Percentiles rank a stretch among this genome's conserved stretches.
phyloP scores from a whole-genome alignment of 106 monocot genomes.

The Posidonia australis region DNA sequence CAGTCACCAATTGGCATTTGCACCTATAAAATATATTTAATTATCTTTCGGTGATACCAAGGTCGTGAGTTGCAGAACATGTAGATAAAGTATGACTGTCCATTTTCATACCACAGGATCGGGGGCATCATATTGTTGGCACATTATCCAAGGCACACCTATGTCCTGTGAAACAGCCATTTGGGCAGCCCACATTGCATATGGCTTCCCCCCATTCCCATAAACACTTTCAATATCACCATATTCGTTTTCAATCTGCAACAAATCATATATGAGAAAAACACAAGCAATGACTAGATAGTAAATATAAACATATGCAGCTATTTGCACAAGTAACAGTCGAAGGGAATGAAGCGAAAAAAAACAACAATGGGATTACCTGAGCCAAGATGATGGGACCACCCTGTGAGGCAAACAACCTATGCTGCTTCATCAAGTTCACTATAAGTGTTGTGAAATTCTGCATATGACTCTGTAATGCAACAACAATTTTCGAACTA shows the following conservation, averaged over 20 bases:
- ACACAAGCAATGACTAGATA: neutral
- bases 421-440: slow-evolving; percentile 72
- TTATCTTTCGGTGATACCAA: too few species aligned
- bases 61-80: too few species aligned
- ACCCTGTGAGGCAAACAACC: slow-evolving; percentile 78
- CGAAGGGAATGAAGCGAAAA: neutral
- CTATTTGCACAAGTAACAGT: too few species aligned
- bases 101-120: slow-evolving; percentile 69
- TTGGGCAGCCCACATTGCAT: slow-evolving; percentile 94
- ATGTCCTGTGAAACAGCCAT: slow-evolving; percentile 87
- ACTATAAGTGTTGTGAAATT: slow-evolving; percentile 72
- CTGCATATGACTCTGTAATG: slow-evolving; percentile 63
- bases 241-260: slow-evolving; percentile 94
- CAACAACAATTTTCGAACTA: neutral
- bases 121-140: slow-evolving; percentile 95
- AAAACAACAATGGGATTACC: slow-evolving; percentile 18
- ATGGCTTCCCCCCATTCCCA: slow-evolving; percentile 73
- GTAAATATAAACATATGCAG: neutral
- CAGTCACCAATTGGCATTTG: too few species aligned
- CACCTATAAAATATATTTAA: too few species aligned
- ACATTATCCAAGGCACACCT: slow-evolving; percentile 97
- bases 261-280: neutral
- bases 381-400: slow-evolving; percentile 88
- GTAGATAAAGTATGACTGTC: too few species aligned
- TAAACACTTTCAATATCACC: slow-evolving; percentile 63